These are phyloP conservation scores for Backusella parvicylindrica DNA, from an alignment of 192 early-diverging fungal genomes.

Conservation along the genomic window DNA sequence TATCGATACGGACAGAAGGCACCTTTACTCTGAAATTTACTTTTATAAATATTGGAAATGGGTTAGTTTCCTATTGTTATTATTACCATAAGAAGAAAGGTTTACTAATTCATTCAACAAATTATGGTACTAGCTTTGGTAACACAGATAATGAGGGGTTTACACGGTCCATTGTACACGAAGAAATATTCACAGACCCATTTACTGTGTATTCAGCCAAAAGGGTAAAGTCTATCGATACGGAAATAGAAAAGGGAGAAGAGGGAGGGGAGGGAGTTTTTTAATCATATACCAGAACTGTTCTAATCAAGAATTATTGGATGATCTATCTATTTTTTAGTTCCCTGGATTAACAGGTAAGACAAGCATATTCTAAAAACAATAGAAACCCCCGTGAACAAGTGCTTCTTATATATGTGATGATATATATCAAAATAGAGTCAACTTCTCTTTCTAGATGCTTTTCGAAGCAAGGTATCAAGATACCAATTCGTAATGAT, in stretches of 20 bases:
- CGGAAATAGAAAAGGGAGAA: background rate
- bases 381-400: background rate
- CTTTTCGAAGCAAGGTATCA: slow-evolving; percentile 13
- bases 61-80: background rate
- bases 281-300: background rate
- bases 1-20: slow-evolving; percentile 68
- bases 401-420: background rate
- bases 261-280: background rate
- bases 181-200: slow-evolving; percentile 52
- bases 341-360: slow-evolving; percentile 81
- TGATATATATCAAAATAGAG: background rate
- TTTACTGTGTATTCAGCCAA: slow-evolving; percentile 77
- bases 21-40: slow-evolving; percentile 64
- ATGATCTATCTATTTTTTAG: slow-evolving; percentile 4
- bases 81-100: background rate
- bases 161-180: slow-evolving; percentile 41
- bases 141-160: slow-evolving; percentile 1
- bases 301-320: background rate
- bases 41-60: slow-evolving; percentile 50
- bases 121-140: background rate
- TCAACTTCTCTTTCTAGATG: slow-evolving; percentile 1
- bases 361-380: background rate
- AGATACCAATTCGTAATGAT: slow-evolving; percentile 9
- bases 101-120: slow-evolving; percentile 17
- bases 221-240: slow-evolving; percentile 32